A percentile compares a stretch with the other conserved stretches of the same genome.
phyloP scores from a whole-genome alignment of 1,139 yeast genomes.

The Pichia sp. region DNA sequence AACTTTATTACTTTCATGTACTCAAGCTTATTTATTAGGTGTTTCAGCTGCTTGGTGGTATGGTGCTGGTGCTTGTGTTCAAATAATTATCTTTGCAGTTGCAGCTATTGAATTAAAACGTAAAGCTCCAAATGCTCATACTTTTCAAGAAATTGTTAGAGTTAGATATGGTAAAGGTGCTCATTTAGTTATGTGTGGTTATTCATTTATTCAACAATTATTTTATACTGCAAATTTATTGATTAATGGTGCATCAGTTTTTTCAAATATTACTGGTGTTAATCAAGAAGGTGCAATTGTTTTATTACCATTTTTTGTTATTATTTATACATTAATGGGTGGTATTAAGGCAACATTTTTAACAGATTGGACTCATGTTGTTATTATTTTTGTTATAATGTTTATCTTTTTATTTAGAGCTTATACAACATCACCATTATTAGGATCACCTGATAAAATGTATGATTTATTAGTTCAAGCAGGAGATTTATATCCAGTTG shows the following conservation, averaged over 20 bases:
- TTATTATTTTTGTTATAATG: constrained; percentile 24
- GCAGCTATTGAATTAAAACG: constrained; percentile 49
- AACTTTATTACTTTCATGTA: constrained; percentile 27
- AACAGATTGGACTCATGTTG: constrained; percentile 28
- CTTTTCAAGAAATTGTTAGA: constrained; percentile 45
- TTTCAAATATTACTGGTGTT: constrained; percentile 36
- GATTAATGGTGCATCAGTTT: constrained; percentile 36
- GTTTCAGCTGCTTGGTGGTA: constrained; percentile 42
- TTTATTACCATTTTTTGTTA: constrained; percentile 40
- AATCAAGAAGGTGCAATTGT: constrained; percentile 36
- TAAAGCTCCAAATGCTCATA: constrained; percentile 50
- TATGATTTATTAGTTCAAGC: constrained; percentile 37
- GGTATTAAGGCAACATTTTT: constrained; percentile 41
- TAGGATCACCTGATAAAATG: constrained; percentile 44
- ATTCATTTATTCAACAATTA: constrained; percentile 25
- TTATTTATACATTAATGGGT: constrained; percentile 37
- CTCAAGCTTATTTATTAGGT: constrained; percentile 27
- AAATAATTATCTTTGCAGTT: constrained; percentile 45
- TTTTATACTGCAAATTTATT: constrained; percentile 31
- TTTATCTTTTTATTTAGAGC: constrained; percentile 35
- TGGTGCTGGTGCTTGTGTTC: constrained; percentile 51
- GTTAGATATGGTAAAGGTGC: constrained; percentile 40
- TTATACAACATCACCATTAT: constrained; percentile 35
- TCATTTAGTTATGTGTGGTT: constrained; percentile 22
- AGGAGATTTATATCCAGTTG: constrained; percentile 28